Conservation (phyloP, 2,329 filamentous ascomycete species). For the Talaromyces sp. region DNA sequence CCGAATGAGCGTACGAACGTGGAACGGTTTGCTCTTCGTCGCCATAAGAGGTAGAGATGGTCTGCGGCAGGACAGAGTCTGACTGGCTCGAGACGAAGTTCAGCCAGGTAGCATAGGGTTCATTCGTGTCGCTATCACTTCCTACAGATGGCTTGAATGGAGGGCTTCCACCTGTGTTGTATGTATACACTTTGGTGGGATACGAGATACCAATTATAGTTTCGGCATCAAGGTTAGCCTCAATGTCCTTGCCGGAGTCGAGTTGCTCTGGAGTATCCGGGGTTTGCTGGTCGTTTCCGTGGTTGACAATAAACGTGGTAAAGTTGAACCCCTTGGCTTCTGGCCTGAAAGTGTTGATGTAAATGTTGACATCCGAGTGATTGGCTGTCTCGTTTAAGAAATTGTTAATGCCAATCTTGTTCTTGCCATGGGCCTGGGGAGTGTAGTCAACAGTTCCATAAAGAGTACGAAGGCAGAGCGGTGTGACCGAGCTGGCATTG, state of each 20-base stretch:
- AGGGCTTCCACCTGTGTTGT: constrained; percentile 4
- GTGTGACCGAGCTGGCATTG: constrained; percentile 5
- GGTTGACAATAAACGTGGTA: neutral
- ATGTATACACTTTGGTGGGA: constrained; percentile 3
- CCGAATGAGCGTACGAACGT: constrained; percentile 47
- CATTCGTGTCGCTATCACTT: neutral
- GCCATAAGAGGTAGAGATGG: constrained; percentile 54
- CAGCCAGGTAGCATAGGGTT: constrained; percentile 5
- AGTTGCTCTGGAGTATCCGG: neutral
- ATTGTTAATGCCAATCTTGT: constrained; percentile 2
- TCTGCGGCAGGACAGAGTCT: constrained; percentile 45
- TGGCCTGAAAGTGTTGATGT: constrained; percentile 4
- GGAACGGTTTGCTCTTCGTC: constrained; percentile 52
- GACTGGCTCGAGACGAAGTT: constrained; percentile 4
- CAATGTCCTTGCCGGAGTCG: neutral
- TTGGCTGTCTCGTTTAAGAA: constrained; percentile 9
- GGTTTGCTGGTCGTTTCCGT: neutral
- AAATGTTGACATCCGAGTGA: constrained; percentile 6
- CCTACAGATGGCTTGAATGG: constrained; percentile 1
- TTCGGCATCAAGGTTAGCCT: constrained; percentile 4
- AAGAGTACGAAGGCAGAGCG: constrained; percentile 7
- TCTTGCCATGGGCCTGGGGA: neutral
- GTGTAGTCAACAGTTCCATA: constrained; percentile 6
- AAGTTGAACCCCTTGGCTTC: constrained; percentile 2
- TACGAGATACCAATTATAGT: constrained; percentile 4